phyloP scores from a whole-genome alignment of 1,284 basidiomycete species.

The Acaromyces ingoldii region DNA sequence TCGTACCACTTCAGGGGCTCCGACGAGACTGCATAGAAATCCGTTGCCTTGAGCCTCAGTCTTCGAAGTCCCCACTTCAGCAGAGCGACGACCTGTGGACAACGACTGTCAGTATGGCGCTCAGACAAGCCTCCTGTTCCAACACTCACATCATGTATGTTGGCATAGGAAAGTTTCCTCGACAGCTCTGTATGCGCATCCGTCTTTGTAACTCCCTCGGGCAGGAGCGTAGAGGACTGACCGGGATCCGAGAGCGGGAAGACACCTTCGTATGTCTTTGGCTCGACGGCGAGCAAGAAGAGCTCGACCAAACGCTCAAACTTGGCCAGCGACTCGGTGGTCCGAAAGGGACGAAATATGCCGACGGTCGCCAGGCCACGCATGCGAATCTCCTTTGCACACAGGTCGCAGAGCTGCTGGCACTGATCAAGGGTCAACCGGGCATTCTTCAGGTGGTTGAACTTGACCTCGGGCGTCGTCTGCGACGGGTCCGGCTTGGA shows the following conservation, averaged over 20 bases:
- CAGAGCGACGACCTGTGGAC: conserved; percentile 16
- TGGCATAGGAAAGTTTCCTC: conserved; percentile 27
- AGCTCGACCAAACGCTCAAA: conserved; percentile 31
- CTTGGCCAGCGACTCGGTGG: conserved; percentile 22
- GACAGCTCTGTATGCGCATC: conserved; percentile 18
- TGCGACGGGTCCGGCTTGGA: no score
- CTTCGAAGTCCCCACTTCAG: conserved; percentile 39
- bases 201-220: conserved; percentile 1
- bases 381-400: no score
- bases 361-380: conserved; percentile 38
- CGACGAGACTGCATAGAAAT: conserved; percentile 24
- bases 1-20: conserved; percentile 27
- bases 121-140: no score
- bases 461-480: no score
- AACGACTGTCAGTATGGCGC: no score
- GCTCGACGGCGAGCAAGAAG: conserved; percentile 27
- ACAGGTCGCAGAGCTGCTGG: no score
- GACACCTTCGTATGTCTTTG: conserved; percentile 20
- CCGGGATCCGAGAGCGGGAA: conserved; percentile 21
- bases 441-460: no score
- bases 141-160: conserved; percentile 21
- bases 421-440: no score
- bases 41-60: conserved; percentile 16
- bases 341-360: conserved; percentile 34
- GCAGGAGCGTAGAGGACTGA: conserved; percentile 11